Percentiles rank a stretch among this genome's conserved stretches.
Conservation (phyloP, 768 basidiomycete genomes). For the Suillus placidus region DNA sequence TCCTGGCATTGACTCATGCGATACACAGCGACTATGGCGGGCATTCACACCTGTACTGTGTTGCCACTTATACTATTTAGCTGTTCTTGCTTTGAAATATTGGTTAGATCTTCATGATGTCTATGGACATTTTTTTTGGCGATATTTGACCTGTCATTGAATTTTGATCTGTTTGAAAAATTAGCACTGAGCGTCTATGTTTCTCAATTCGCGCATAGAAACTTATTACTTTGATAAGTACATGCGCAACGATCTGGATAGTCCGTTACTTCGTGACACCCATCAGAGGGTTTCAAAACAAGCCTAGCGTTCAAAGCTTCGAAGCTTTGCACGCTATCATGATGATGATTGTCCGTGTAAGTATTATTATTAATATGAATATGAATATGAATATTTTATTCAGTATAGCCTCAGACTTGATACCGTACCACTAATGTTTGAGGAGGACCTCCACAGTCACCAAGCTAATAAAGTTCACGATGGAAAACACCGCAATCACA, state of each 20-base stretch:
- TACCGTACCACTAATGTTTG: not conserved
- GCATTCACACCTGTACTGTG: not conserved
- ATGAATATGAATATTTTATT: no score
- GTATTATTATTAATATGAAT: no score
- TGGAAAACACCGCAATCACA: slow-evolving; percentile 7
- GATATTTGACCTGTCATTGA: not conserved
- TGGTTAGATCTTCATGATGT: not conserved
- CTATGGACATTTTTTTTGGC: not conserved
- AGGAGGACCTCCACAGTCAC: slow-evolving; percentile 7
- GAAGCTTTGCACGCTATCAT: no score
- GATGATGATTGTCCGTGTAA: no score
- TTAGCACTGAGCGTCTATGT: not conserved
- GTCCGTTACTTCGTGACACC: no score
- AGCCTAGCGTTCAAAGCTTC: no score
- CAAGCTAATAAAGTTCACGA: not conserved
- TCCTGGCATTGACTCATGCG: not conserved
- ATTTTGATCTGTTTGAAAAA: not conserved
- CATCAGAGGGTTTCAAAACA: no score
- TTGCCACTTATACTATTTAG: not conserved
- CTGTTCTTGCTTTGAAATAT: not conserved
- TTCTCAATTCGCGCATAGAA: no score
- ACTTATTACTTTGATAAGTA: no score
- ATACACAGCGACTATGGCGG: not conserved
- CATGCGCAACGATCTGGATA: no score
- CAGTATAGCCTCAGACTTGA: not conserved